Conservation (phyloP, 1,139 yeast genomes). For the Pichia sp. region DNA sequence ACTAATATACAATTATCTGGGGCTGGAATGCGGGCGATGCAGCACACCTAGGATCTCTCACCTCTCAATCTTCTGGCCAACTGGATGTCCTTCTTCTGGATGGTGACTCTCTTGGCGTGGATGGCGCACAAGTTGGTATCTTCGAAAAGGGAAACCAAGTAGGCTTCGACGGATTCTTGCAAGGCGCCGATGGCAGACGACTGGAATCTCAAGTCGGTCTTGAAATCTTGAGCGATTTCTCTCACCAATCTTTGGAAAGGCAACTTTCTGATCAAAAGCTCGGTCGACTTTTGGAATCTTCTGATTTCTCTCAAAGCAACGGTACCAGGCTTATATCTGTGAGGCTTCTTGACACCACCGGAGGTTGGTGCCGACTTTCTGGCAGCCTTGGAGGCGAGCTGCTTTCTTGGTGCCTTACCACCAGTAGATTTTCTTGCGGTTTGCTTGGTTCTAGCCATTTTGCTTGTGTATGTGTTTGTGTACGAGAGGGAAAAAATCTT, state of each 20-base stretch:
- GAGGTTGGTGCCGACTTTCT: constrained; percentile 97
- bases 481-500: constrained; percentile 4
- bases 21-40: neutral
- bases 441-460: constrained; percentile 97
- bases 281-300: constrained; percentile 98
- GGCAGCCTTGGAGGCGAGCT: constrained; percentile 98
- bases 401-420: constrained; percentile 99
- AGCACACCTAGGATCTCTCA: constrained; percentile 64
- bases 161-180: constrained; percentile 98
- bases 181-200: constrained; percentile 98
- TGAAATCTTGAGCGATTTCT: constrained; percentile 97
- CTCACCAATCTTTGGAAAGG: constrained; percentile 99
- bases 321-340: constrained; percentile 99
- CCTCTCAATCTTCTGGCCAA: constrained; percentile 99
- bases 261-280: constrained; percentile 91
- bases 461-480: constrained; percentile 23
- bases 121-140: constrained; percentile 98
- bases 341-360: constrained; percentile 99
- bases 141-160: constrained; percentile 59
- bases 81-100: constrained; percentile 98
- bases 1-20: constrained; percentile 20
- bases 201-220: constrained; percentile 97
- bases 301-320: constrained; percentile 99
- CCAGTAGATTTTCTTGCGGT: constrained; percentile 98
- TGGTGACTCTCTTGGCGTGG: constrained; percentile 99